Evolutionary conservation across 305 asterid genomes (phyloP).

Genomic region (Fraxinus platypoda): DNA sequence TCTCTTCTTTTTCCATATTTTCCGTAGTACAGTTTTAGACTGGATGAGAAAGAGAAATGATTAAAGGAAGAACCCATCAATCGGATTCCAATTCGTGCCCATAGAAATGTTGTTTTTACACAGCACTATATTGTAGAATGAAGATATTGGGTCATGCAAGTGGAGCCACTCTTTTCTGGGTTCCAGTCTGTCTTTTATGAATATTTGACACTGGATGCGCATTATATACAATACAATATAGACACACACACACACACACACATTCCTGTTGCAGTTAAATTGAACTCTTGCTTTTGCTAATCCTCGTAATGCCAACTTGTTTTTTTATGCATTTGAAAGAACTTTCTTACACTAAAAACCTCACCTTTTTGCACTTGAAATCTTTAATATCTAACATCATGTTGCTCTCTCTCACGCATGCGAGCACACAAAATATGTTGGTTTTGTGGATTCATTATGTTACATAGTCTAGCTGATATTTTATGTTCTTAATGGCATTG

Average conservation of each 20-base stretch:
- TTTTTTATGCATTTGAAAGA: slow-evolving; percentile 15
- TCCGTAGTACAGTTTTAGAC: slow-evolving; percentile 19
- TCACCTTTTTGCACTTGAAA: slow-evolving; percentile 4
- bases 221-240: neutral
- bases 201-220: slow-evolving; percentile 27
- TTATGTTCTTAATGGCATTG: neutral
- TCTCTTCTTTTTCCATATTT: neutral
- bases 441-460: neutral
- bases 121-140: slow-evolving; percentile 30
- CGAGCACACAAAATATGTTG: neutral
- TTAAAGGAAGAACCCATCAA: slow-evolving; percentile 48
- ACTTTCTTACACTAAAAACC: slow-evolving; percentile 15
- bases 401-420: neutral
- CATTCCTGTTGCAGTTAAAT: neutral
- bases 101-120: slow-evolving; percentile 24
- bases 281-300: slow-evolving; percentile 25
- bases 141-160: slow-evolving; percentile 28
- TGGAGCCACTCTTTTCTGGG: slow-evolving; percentile 27
- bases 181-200: neutral
- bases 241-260: neutral
- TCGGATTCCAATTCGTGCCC: slow-evolving; percentile 45
- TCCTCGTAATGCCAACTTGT: slow-evolving; percentile 36
- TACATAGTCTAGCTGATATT: neutral
- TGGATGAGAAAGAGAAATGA: slow-evolving; percentile 35
- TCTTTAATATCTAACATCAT: neutral